Evolutionary conservation across 2,329 filamentous ascomycete species (phyloP).

Genomic region (Aspergillus proliferans): DNA sequence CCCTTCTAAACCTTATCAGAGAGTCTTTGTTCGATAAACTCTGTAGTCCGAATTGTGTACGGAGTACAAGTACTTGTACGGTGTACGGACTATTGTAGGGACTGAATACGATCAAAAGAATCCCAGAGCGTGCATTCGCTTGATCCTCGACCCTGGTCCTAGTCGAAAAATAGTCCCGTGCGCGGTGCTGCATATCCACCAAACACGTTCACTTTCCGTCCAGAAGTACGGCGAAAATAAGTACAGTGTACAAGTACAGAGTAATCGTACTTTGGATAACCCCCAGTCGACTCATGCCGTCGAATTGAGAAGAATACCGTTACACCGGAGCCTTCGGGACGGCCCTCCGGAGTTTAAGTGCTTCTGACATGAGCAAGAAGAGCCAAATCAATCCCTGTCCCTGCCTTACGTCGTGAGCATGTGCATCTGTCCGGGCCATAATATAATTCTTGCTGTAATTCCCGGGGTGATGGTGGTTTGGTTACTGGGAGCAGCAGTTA

Average conservation of each 20-base stretch:
- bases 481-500: too few relatives aligned
- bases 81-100: background rate
- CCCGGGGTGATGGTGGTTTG: too few relatives aligned
- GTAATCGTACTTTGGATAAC: background rate
- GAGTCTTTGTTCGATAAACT: background rate
- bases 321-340: conserved; percentile 22
- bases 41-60: background rate
- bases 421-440: background rate
- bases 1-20: background rate
- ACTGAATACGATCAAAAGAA: background rate
- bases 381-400: background rate
- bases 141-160: background rate
- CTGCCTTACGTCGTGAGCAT: conserved; percentile 2
- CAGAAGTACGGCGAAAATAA: background rate
- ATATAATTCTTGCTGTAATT: too few relatives aligned
- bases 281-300: conserved; percentile 12
- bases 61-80: background rate
- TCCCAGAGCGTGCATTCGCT: too few relatives aligned
- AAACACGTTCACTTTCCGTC: background rate
- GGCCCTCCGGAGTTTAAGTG: conserved; percentile 16
- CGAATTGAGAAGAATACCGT: conserved; percentile 21
- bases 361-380: background rate
- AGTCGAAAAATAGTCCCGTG: background rate
- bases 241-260: too few relatives aligned
- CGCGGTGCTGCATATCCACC: background rate